phyloP scores from a whole-genome alignment of 169 alveolate species.

The Babesia ovata region DNA sequence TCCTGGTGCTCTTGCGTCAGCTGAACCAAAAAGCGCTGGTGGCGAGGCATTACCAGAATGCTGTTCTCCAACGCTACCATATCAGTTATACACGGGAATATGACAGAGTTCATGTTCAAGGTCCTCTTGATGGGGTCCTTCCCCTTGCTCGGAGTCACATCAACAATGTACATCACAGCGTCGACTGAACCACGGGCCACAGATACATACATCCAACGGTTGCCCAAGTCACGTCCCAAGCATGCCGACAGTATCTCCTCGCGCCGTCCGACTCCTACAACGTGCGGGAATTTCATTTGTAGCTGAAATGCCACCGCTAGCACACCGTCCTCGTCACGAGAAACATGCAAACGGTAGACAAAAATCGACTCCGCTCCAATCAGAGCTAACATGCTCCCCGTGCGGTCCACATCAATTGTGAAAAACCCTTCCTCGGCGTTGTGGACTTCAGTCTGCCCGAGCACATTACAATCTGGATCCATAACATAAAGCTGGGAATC shows the following conservation, averaged over 20 bases:
- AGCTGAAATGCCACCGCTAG: not conserved
- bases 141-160: constrained; percentile 31
- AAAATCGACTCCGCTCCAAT: constrained; percentile 11
- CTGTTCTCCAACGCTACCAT: constrained; percentile 24
- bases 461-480: not conserved
- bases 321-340: constrained; percentile 11
- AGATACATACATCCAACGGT: constrained; percentile 50
- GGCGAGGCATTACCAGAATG: constrained; percentile 50
- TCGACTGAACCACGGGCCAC: constrained; percentile 50
- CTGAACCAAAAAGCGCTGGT: constrained; percentile 39
- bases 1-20: constrained; percentile 53
- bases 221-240: constrained; percentile 27
- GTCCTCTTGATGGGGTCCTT: constrained; percentile 21
- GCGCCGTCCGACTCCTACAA: constrained; percentile 45
- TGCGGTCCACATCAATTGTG: constrained; percentile 17
- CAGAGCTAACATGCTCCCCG: constrained; percentile 21
- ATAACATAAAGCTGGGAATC: not conserved
- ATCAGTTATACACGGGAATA: constrained; percentile 43
- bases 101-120: constrained; percentile 43
- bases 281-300: constrained; percentile 34
- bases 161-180: constrained; percentile 46
- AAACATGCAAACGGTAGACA: not conserved
- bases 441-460: constrained; percentile 6
- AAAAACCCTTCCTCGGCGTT: constrained; percentile 11
- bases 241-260: constrained; percentile 44